Evolutionary conservation across 352 stramenopile genomes (phyloP).

Genomic region (Globisporangium uncinulatum): DNA sequence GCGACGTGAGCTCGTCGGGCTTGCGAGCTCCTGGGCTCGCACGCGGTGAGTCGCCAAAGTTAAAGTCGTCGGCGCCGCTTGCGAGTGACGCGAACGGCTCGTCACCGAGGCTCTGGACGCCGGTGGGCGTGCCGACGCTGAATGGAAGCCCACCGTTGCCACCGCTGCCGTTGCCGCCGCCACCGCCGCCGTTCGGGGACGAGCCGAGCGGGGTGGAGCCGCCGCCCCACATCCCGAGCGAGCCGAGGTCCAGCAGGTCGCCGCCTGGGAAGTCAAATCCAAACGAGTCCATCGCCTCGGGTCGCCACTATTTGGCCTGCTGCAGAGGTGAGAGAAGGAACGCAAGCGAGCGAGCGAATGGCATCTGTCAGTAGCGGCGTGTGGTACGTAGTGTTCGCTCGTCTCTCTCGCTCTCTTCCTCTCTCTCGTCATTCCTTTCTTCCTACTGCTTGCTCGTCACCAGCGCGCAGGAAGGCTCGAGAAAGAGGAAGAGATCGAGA

Average conservation of each 20-base stretch:
- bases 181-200: constrained; percentile 47
- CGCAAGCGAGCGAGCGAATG: no score
- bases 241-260: constrained; percentile 73
- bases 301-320: no score
- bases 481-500: no score
- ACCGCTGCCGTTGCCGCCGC: constrained; percentile 9
- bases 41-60: constrained; percentile 77
- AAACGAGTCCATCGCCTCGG: constrained; percentile 67
- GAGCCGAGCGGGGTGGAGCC: constrained; percentile 57
- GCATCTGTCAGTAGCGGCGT: no score
- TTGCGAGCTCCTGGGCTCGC: constrained; percentile 18
- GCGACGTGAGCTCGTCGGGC: constrained; percentile 33
- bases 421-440: no score
- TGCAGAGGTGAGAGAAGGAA: no score
- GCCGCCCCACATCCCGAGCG: constrained; percentile 61
- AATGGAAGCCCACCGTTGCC: constrained; percentile 47
- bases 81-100: constrained; percentile 56
- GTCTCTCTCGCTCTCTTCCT: no score
- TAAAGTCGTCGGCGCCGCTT: constrained; percentile 59
- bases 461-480: no score
- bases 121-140: constrained; percentile 80
- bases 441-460: no score
- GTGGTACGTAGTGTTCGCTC: no score
- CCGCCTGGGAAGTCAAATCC: constrained; percentile 75
- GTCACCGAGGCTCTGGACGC: constrained; percentile 76